These are phyloP conservation scores for Prosopis cineraria DNA, from an alignment of 306 rosid species.

Conservation along the genomic window DNA sequence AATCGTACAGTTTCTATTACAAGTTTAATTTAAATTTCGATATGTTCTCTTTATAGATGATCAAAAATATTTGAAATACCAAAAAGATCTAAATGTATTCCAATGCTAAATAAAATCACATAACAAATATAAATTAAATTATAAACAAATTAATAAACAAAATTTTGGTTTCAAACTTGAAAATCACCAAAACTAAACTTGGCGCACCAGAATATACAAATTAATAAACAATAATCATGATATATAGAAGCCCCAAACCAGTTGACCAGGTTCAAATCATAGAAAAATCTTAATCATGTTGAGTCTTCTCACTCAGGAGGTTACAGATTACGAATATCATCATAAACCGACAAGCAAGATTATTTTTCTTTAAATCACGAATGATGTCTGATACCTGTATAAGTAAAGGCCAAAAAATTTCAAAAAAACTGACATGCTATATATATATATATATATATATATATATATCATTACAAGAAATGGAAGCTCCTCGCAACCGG, in stretches of 20 bases:
- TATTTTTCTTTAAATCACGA: slow-evolving; percentile 30
- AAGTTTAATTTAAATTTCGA: too few relatives aligned
- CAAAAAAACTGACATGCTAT: slow-evolving; percentile 19
- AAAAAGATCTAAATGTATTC: too few relatives aligned
- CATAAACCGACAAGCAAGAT: not conserved
- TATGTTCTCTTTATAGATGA: too few relatives aligned
- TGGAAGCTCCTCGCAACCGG: not conserved
- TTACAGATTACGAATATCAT: not conserved
- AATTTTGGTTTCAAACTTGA: not conserved
- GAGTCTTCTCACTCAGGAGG: not conserved
- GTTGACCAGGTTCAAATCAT: not conserved
- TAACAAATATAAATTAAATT: too few relatives aligned
- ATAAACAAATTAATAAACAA: too few relatives aligned
- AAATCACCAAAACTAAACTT: not conserved
- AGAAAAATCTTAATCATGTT: not conserved
- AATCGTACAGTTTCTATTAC: too few relatives aligned
- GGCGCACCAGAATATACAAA: not conserved
- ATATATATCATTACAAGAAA: slow-evolving; percentile 25
- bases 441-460: slow-evolving; percentile 39
- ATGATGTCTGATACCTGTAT: not conserved
- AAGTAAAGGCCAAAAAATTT: not conserved
- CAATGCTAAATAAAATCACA: too few relatives aligned
- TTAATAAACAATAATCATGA: not conserved
- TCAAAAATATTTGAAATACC: too few relatives aligned
- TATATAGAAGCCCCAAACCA: not conserved